Evolutionary conservation across 768 basidiomycete species (phyloP).

Genomic region (Leccinellum luteum): DNA sequence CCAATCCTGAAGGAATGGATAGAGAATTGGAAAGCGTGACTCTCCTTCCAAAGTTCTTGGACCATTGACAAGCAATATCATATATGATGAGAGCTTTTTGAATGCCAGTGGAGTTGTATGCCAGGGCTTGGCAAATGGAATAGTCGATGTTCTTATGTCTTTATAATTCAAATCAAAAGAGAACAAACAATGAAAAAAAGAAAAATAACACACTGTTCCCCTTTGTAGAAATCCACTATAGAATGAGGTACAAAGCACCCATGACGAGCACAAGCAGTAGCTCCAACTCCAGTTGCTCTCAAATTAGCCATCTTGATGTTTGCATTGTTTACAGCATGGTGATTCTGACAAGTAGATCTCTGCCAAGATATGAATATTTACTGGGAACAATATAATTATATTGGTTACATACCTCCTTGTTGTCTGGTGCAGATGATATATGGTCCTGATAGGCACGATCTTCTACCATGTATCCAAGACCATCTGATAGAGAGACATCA

Average conservation of each 20-base stretch:
- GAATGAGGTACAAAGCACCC: slow-evolving; percentile 25
- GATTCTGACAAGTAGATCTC: not conserved
- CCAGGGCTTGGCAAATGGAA: slow-evolving; percentile 21
- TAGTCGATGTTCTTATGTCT: slow-evolving; percentile 33
- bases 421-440: not conserved
- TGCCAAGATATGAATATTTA: not conserved
- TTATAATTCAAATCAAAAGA: not conserved
- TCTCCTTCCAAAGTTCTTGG: slow-evolving; percentile 6
- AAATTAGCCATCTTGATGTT: not conserved
- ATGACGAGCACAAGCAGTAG: not conserved
- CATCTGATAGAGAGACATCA: too few species aligned
- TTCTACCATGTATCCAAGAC: too few species aligned
- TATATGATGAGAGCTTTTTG: slow-evolving; percentile 20
- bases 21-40: not conserved
- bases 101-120: not conserved
- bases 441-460: too few species aligned
- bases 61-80: slow-evolving; percentile 31
- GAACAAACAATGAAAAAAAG: not conserved
- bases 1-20: not conserved
- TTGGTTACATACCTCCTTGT: not conserved
- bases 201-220: slow-evolving; percentile 12
- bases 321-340: not conserved
- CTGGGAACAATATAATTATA: too few species aligned
- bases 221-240: slow-evolving; percentile 32
- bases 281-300: not conserved